Base-by-base conservation (phyloP, 345 rosid species). In the Gossypium australe region DNA sequence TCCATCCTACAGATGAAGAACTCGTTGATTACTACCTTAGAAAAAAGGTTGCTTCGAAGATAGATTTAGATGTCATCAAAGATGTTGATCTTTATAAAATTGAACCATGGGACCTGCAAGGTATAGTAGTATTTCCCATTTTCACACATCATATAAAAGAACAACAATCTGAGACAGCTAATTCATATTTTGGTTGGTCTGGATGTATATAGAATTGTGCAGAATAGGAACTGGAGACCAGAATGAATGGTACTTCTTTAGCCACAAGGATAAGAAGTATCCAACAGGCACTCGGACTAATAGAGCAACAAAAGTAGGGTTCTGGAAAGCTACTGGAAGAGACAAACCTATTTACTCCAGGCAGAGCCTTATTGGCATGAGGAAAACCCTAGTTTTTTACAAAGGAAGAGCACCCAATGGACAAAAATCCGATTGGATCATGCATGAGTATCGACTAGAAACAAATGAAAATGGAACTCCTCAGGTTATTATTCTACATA, bases 251-350 rank as follows among this genome's bases (percentile, higher is more conserved):
- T 96, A 96, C 80, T 96, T 96, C 88, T 96, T 93, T 83, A 96
- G 99, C 81, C 99, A 96, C 73, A 93, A 93, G 75, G 98, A 96
- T 76, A 96, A 92, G 87, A 96, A 96, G 78, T 96, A 96, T 73
- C 98, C 99, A 11, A 96, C 99, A 0, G 98, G 98, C 62, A 94
- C 98, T 81, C 91, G 98, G 22, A 94, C 97, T 13, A 94, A 94
- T 75, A 86, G 98, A 79, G 98, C 98, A 14, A 94, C 98, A 4
- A 94, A 89, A 86, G 95, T 89, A 49, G 98, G 98, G 48, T 94
- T 94, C 27, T 94, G 98, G 98, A 94, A 94, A 86, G 98, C 98
- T 59, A 94, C 98, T 0, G 98, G 98, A 82, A 86, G 98, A 82
- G 98, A 94, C 82, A 94, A 94, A 83, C 82, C 97, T 55, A 92